phyloP scores from a whole-genome alignment of 768 basidiomycete genomes.

The Xerocomellus chrysenteron region DNA sequence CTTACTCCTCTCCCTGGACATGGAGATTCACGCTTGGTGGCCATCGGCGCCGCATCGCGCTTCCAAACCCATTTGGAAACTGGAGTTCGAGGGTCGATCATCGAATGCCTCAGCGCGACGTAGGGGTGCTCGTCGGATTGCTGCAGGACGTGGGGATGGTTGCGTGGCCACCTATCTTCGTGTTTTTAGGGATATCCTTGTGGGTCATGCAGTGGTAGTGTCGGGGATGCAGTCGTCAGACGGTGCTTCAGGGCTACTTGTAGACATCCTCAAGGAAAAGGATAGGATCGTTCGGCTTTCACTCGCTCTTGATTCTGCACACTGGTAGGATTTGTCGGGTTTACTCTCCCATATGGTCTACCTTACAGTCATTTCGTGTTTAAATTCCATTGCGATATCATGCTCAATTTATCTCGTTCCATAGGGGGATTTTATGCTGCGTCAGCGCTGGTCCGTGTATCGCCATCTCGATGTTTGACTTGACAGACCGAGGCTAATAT shows the following conservation, averaged over 20 bases:
- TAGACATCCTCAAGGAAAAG: neutral
- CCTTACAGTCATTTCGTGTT: neutral
- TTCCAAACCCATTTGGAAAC: slow-evolving; percentile 19
- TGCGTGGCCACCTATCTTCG: slow-evolving; percentile 37
- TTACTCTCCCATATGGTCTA: neutral
- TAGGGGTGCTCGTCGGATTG: slow-evolving; percentile 31
- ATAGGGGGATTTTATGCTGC: neutral
- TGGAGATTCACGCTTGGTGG: slow-evolving; percentile 29
- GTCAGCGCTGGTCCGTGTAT: slow-evolving; percentile 1
- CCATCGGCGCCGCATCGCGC: slow-evolving; percentile 22
- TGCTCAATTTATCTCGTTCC: neutral
- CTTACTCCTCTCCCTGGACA: slow-evolving; percentile 16
- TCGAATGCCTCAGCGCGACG: slow-evolving; percentile 16
- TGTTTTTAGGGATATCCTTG: slow-evolving; percentile 35
- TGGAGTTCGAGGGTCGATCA: slow-evolving; percentile 6
- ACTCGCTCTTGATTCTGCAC: neutral
- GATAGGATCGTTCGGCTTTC: neutral
- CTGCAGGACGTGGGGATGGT: slow-evolving; percentile 32
- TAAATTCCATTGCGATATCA: neutral
- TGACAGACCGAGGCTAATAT: neutral
- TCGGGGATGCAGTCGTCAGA: neutral
- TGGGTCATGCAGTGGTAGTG: slow-evolving; percentile 31
- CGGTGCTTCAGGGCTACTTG: neutral
- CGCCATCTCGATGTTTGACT: neutral
- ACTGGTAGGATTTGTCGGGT: neutral